Conservation (phyloP, 2,329 filamentous ascomycete species). For the Trichoderma sp. region DNA sequence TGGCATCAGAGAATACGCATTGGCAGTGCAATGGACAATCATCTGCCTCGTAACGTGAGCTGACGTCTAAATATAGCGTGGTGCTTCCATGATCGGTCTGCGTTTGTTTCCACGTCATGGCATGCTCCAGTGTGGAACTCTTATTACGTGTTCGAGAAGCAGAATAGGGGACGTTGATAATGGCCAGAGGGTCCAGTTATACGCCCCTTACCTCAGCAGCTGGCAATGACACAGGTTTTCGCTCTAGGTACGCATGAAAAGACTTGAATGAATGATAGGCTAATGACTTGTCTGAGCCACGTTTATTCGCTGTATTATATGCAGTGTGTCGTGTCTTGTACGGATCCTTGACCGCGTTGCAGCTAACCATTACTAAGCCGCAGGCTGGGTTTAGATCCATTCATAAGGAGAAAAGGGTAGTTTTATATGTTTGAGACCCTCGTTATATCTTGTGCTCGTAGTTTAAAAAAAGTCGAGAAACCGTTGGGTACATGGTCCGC, state of each 20-base stretch:
- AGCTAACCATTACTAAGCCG: neutral
- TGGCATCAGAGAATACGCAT: neutral
- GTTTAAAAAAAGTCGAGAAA: neutral
- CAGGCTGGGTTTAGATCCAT: neutral
- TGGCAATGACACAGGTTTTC: neutral
- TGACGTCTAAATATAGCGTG: constrained; percentile 16
- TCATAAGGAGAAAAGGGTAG: neutral
- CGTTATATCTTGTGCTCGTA: neutral
- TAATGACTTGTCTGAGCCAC: neutral
- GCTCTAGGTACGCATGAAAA: neutral
- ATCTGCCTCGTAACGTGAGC: neutral
- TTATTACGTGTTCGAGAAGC: neutral
- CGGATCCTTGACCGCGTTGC: neutral
- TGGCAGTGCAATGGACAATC: neutral
- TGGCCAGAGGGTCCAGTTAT: neutral
- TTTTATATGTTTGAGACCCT: neutral
- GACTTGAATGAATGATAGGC: neutral
- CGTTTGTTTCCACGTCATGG: neutral
- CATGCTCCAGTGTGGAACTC: constrained; percentile 10
- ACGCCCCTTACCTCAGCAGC: neutral
- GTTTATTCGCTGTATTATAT: neutral
- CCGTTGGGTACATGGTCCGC: neutral
- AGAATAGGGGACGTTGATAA: neutral
- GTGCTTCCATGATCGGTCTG: neutral
- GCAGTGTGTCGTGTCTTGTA: neutral